Evolutionary conservation across 768 basidiomycete species (phyloP), one percentile per base, ranked within the genome.

Genomic region (Coprinellus micaceus): DNA sequence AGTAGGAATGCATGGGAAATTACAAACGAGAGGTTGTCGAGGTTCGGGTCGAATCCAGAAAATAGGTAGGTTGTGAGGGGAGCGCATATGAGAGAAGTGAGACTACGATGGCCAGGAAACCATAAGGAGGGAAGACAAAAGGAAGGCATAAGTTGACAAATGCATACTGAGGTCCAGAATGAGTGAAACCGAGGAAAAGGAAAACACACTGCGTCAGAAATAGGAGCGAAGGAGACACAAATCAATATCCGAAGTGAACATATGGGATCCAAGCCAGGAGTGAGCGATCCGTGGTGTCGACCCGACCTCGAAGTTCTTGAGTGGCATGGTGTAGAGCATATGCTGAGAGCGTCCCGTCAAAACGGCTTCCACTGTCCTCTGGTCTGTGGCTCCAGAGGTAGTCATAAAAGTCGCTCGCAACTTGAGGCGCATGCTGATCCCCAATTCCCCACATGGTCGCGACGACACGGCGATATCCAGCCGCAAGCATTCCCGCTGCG

Each of bases 401-500:
- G 21, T 28, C 15, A 51, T 75, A 75, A 15, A 74, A 65, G 2
- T 62, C 57, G 22, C 57, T 59, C 0, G 70, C 63, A 10, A 76
- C 51, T 5, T 15, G 21, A 13, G 74, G 71, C 2, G 64, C 74
- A 57, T 68, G 58, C 10, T 25, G 22, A 54, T 76, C 75, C 1
- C 51, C 52, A 40, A 75, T 73, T 4, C 66, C 63, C 74, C 75
- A 76, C 69, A 75, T 70, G 17, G 75, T 75, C 4, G 63, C 73
- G 7, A 77, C 59, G 4, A 72, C 71, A 19, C 72, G 53, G 15
- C 58, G 51, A 58, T 61, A 65, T 12, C 66, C 66, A 22, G 62
- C 66, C n/a, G 65, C 55, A 52, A 71, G 59, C 73, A 76, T 75
- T 7, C 74, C 75, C 1, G 74, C 70, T 0, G 74, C 71, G 1